Percentiles rank a stretch among this genome's conserved stretches.
phyloP scores from a whole-genome alignment of 2,329 filamentous ascomycete species.

The Bipolaris victoriae region DNA sequence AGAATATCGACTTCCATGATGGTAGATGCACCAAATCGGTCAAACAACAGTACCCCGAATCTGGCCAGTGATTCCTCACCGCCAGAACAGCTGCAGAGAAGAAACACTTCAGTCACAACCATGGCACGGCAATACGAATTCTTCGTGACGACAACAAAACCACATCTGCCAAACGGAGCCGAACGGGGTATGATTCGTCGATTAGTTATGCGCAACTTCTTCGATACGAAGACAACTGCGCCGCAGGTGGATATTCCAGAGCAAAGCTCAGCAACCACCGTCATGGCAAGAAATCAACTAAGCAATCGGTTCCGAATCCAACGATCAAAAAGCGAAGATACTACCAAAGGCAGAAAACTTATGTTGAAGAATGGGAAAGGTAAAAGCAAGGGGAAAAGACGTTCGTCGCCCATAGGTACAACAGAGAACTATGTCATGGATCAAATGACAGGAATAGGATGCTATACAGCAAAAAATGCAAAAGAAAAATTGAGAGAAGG shows the following conservation, averaged over 20 bases:
- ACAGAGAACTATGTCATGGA: neutral
- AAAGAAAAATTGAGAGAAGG: neutral
- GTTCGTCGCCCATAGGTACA: neutral
- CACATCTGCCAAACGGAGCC: constrained; percentile 28
- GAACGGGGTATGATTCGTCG: constrained; percentile 32
- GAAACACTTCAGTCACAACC: neutral
- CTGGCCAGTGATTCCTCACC: neutral
- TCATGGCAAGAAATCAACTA: constrained; percentile 26
- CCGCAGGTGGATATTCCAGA: constrained; percentile 17
- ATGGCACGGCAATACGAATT: constrained; percentile 35
- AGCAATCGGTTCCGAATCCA: constrained; percentile 32
- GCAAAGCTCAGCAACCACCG: constrained; percentile 28
- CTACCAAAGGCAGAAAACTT: neutral
- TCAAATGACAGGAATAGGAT: neutral
- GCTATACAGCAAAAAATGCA: no score
- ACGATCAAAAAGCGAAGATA: neutral
- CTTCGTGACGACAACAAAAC: constrained; percentile 34
- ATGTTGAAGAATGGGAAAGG: neutral
- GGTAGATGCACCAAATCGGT: neutral
- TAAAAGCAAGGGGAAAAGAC: neutral
- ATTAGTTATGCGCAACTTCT: constrained; percentile 39
- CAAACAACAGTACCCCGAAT: neutral
- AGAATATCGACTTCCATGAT: neutral
- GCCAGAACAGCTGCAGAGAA: neutral
- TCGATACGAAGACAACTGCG: constrained; percentile 23